A percentile compares a stretch with the other conserved stretches of the same genome.
phyloP scores from a whole-genome alignment of 2,329 filamentous ascomycete species.

The Stachybotrys elegans region DNA sequence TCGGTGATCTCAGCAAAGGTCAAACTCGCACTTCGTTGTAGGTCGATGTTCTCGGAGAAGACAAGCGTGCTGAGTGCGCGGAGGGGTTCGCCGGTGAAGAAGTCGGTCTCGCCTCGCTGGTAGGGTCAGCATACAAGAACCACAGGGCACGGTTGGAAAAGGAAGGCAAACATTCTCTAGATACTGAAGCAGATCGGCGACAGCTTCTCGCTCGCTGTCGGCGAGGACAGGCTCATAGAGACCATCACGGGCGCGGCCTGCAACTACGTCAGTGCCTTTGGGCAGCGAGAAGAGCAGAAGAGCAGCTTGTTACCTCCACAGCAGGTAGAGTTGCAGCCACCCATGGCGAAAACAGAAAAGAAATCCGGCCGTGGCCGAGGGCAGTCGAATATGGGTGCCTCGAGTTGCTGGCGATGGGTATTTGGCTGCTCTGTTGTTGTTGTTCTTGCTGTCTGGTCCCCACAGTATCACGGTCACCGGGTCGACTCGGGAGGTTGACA shows the following conservation, averaged over 20 bases:
- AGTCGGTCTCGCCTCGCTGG: conserved; percentile 93
- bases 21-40: conserved; percentile 93
- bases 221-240: conserved; percentile 84
- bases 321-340: conserved; percentile 55
- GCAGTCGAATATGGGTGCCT: too few relatives aligned
- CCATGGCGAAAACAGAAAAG: conserved; percentile 49
- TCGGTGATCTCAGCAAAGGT: conserved; percentile 99
- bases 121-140: conserved; percentile 25
- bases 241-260: conserved; percentile 73
- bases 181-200: conserved; percentile 90
- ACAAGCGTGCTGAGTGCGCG: conserved; percentile 92
- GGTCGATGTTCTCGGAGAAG: conserved; percentile 97
- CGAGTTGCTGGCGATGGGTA: too few relatives aligned
- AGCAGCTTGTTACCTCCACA: conserved; percentile 39
- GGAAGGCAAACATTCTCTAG: conserved; percentile 77
- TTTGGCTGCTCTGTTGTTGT: conserved; percentile 3
- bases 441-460: conserved; percentile 4
- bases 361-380: too few relatives aligned
- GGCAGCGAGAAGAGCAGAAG: conserved; percentile 5
- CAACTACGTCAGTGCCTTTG: conserved; percentile 21
- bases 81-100: conserved; percentile 94
- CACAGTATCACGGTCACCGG: too few relatives aligned
- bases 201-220: conserved; percentile 94
- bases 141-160: neutral
- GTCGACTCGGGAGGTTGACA: too few relatives aligned